Conservation (phyloP, 495 filamentous ascomycete genomes). For the Extremus antarcticus region DNA sequence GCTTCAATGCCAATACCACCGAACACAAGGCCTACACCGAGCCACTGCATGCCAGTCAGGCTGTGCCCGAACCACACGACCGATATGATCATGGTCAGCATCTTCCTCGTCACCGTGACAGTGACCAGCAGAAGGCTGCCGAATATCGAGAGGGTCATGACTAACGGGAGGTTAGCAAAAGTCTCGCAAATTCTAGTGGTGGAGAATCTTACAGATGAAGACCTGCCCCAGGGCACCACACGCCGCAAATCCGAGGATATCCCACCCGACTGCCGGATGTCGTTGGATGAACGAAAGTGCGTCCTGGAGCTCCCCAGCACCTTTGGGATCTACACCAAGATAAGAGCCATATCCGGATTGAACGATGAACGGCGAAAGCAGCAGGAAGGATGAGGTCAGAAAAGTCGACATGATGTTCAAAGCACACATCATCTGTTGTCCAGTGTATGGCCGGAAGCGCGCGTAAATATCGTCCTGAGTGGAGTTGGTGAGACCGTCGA, state of each 20-base stretch:
- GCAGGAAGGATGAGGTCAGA: constrained; percentile 63
- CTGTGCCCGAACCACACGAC: constrained; percentile 90
- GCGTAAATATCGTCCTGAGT: constrained; percentile 93
- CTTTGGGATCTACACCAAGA: constrained; percentile 52
- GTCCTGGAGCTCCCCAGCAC: constrained; percentile 56
- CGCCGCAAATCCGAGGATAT: constrained; percentile 82
- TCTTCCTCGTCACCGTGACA: constrained; percentile 94
- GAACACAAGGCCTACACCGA: constrained; percentile 87
- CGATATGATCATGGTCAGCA: constrained; percentile 96
- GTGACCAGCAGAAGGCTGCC: constrained; percentile 87
- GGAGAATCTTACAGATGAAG: constrained; percentile 66
- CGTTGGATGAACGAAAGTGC: constrained; percentile 70
- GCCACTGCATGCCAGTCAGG: constrained; percentile 74
- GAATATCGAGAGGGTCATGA: constrained; percentile 87
- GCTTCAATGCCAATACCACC: constrained; percentile 90
- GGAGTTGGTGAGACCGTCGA: constrained; percentile 91
- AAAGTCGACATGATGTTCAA: constrained; percentile 74
- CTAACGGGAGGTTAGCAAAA: constrained; percentile 25
- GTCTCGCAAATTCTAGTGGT: too few species aligned
- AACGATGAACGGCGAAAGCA: constrained; percentile 67
- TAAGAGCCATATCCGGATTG: constrained; percentile 53
- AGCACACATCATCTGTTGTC: constrained; percentile 99
- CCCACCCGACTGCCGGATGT: constrained; percentile 67
- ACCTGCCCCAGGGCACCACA: constrained; percentile 91
- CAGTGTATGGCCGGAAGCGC: constrained; percentile 64